Percentiles rank a stretch among this genome's conserved stretches.
phyloP scores from a whole-genome alignment of 305 asterid genomes.

The Rubia occidens region DNA sequence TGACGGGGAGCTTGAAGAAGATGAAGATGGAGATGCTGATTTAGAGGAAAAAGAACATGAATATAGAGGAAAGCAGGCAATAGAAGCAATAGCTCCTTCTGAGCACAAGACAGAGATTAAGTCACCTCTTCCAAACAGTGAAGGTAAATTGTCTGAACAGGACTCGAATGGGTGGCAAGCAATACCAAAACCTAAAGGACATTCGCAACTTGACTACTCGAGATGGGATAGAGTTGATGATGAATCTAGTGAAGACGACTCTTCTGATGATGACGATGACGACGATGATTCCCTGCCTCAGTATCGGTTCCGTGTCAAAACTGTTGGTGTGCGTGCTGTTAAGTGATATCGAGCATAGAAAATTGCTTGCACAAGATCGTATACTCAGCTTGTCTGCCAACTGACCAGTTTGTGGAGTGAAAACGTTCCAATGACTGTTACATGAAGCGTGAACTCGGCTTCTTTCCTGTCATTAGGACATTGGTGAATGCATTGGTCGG shows the following conservation, averaged over 20 bases:
- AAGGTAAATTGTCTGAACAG: constrained; percentile 29
- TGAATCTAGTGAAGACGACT: constrained; percentile 62
- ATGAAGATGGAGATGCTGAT: constrained; percentile 15
- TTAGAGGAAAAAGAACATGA: constrained; percentile 13
- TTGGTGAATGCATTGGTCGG: background rate
- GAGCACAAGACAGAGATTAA: constrained; percentile 17
- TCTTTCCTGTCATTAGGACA: background rate
- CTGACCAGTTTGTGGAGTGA: constrained; percentile 1
- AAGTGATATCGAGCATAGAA: constrained; percentile 12
- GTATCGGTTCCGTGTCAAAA: constrained; percentile 50
- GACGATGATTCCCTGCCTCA: constrained; percentile 63
- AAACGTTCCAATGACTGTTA: no score
- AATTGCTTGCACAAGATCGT: background rate
- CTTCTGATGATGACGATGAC: constrained; percentile 31
- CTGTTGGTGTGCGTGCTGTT: constrained; percentile 35
- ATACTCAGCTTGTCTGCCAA: background rate
- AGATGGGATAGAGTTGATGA: constrained; percentile 88
- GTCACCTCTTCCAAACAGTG: constrained; percentile 20
- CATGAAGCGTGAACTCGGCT: background rate
- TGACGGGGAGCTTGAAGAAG: constrained; percentile 66
- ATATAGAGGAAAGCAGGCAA: constrained; percentile 18
- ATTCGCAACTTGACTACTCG: constrained; percentile 85
- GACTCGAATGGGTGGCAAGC: constrained; percentile 56
- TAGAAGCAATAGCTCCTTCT: constrained; percentile 19
- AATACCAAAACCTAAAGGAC: constrained; percentile 83